A percentile compares a stretch with the other conserved stretches of the same genome.
Conservation (phyloP, 2,329 filamentous ascomycete species). For the Tolypocladium sp. region DNA sequence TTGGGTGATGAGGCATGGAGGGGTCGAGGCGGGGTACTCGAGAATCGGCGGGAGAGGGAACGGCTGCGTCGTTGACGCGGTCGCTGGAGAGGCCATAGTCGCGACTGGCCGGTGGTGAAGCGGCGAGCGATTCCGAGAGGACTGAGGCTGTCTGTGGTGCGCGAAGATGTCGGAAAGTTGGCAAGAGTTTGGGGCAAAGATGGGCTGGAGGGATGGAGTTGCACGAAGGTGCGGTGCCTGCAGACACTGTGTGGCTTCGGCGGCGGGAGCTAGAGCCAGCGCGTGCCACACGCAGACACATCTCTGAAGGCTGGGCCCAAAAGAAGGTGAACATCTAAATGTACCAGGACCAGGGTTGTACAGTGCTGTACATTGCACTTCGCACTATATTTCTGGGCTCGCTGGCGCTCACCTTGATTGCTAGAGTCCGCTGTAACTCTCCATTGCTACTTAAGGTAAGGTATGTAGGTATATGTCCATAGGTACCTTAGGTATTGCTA, state of each 20-base stretch:
- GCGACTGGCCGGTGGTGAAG: background rate
- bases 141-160: background rate
- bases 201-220: background rate
- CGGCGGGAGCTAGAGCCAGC: background rate
- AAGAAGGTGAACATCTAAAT: too few species aligned
- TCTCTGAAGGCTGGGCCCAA: too few species aligned
- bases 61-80: conserved; percentile 11
- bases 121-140: background rate
- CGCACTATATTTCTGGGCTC: too few species aligned
- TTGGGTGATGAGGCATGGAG: conserved; percentile 71
- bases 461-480: too few species aligned
- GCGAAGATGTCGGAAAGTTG: background rate
- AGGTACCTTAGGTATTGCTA: too few species aligned
- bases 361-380: too few species aligned
- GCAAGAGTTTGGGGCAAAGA: background rate
- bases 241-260: background rate
- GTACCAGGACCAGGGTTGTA: too few species aligned
- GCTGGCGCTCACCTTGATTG: too few species aligned
- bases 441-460: too few species aligned
- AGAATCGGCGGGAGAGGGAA: conserved; percentile 57
- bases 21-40: conserved; percentile 46
- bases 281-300: background rate
- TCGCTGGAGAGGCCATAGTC: conserved; percentile 2
- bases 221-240: background rate
- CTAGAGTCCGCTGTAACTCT: too few species aligned